phyloP scores from a whole-genome alignment of 2,329 filamentous ascomycete species.

The Didymella pinodella region DNA sequence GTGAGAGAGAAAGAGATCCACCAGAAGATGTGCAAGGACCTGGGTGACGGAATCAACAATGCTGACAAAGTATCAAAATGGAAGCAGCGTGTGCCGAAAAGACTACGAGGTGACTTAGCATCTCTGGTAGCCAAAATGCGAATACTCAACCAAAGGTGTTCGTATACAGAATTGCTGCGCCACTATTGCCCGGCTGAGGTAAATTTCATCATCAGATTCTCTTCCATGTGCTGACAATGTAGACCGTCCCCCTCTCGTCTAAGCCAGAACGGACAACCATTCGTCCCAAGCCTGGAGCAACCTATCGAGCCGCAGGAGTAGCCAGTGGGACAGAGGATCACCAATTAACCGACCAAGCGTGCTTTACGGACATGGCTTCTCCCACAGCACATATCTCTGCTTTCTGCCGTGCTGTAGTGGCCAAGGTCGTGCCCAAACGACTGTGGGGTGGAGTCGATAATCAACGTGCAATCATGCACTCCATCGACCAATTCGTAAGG shows the following conservation, averaged over 20 bases:
- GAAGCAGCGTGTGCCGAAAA: constrained; percentile 62
- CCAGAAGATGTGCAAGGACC: constrained; percentile 34
- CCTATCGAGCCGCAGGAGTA: constrained; percentile 10
- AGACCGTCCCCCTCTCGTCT: constrained; percentile 39
- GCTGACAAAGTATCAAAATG: constrained; percentile 44
- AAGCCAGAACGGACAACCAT: constrained; percentile 39
- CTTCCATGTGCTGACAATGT: constrained; percentile 23
- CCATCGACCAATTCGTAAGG: constrained; percentile 78
- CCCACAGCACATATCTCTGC: constrained; percentile 75
- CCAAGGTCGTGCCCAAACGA: constrained; percentile 73
- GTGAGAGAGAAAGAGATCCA: constrained; percentile 82
- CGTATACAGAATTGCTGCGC: constrained; percentile 78
- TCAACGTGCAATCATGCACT: constrained; percentile 66
- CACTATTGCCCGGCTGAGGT: constrained; percentile 76
- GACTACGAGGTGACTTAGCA: constrained; percentile 70
- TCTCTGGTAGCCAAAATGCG: constrained; percentile 73
- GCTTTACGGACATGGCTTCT: constrained; percentile 72
- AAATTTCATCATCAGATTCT: background rate
- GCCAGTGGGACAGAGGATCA: constrained; percentile 13
- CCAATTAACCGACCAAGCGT: constrained; percentile 23
- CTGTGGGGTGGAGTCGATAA: constrained; percentile 80
- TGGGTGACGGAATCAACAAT: constrained; percentile 28
- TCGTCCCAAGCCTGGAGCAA: constrained; percentile 26
- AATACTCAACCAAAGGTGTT: constrained; percentile 73
- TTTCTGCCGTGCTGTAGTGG: constrained; percentile 81